phyloP scores from a whole-genome alignment of 2,329 filamentous ascomycete genomes.

The Ceratocystis papillata region DNA sequence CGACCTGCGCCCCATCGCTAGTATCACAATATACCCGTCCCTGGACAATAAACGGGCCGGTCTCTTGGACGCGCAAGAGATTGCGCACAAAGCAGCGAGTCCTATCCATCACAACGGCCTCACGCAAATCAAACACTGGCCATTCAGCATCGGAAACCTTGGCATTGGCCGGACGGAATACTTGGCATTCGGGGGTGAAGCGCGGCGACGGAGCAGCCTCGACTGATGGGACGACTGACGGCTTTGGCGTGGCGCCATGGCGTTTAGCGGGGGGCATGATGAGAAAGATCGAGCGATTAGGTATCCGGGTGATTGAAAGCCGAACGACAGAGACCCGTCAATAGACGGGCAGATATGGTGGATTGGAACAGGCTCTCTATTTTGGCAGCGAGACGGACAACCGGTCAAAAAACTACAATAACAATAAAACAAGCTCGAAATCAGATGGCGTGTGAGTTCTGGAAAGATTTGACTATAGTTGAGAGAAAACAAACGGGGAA shows the following conservation, averaged over 20 bases:
- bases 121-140: slow-evolving; percentile 50
- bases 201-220: slow-evolving; percentile 27
- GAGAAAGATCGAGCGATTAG: not conserved
- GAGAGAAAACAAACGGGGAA: not conserved
- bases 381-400: no score
- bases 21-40: slow-evolving; percentile 47
- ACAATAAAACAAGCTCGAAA: not conserved
- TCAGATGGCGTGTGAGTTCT: not conserved
- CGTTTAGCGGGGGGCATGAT: slow-evolving; percentile 11
- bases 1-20: slow-evolving; percentile 33
- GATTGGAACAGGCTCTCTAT: no score
- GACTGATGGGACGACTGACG: not conserved
- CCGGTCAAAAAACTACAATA: not conserved
- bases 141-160: slow-evolving; percentile 37
- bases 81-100: slow-evolving; percentile 47
- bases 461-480: not conserved
- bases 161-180: slow-evolving; percentile 32
- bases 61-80: slow-evolving; percentile 48
- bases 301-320: not conserved
- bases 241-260: not conserved
- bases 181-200: slow-evolving; percentile 34
- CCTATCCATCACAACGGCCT: slow-evolving; percentile 48
- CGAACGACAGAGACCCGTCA: not conserved
- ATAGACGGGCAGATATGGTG: not conserved
- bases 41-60: slow-evolving; percentile 51